Base-by-base conservation (phyloP, 805 yeast species). In the Ogataea angusta region DNA sequence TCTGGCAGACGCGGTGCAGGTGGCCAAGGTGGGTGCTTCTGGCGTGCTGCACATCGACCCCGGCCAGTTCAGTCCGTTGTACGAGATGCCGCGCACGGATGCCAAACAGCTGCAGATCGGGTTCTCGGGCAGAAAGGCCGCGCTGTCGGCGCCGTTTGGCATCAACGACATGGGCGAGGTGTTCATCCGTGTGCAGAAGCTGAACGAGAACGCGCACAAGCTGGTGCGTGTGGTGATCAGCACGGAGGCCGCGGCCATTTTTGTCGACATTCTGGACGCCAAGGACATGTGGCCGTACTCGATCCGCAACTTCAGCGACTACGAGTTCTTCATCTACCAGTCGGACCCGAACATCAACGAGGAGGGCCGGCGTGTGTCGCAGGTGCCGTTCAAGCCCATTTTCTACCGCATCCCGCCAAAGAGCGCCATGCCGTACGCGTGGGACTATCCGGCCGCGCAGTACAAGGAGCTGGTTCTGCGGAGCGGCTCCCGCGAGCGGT, bases 391-490 rank as follows among this genome's bases (percentile, higher is more conserved):
- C 63, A 80, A 78, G 47, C 96, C 97, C 0, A 72, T 88, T 9
- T 79, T 73, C 54, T 93, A 91, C 59, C 75, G 78, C 33, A 72
- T 95, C 10, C 97, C 98, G 0, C 80, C 95, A 1, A 79, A 78
- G 54, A 85, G 96, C 63, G 95, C 88, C 2, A 93, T 93, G 98
- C 96, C 98, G 0, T 93, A 93, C 60, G 87, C 99, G 0, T 93
- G 96, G 90, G 99, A 93, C 60, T 93, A 76, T 63, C 99, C 99
- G 1, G 88, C 95, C 38, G 97, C 96, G 0, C 67, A 76, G 8
- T 75, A 82, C 33, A 90, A 89, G 59, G 96, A 90, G 55, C 64
- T 93, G 23, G 72, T 88, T 3, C 62, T 93, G 24, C 70, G 89
- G 43, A 72, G 84, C 9, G 82, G 82, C 35, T 85, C 85, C 1